Evolutionary conservation across 768 basidiomycete species (phyloP).

Genomic region (Collybia sordida): DNA sequence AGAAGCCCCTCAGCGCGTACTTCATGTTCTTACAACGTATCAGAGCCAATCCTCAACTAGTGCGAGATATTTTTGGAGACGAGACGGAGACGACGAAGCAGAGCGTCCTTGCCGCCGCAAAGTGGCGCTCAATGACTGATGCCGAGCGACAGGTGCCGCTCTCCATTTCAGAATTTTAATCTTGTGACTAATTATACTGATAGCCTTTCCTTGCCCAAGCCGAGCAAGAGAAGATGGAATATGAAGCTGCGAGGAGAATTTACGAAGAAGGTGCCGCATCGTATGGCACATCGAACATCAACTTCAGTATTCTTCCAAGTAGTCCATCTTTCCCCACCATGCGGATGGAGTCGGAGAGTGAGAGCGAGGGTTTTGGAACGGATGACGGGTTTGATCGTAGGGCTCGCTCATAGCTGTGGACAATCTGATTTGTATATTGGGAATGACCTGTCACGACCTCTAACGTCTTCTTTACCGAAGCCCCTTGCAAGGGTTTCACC

Average conservation of each 20-base stretch:
- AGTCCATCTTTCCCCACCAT: conserved; percentile 64
- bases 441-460: conserved; percentile 16
- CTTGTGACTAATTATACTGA: conserved; percentile 9
- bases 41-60: conserved; percentile 73
- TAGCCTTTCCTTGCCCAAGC: conserved; percentile 93
- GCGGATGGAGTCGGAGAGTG: conserved; percentile 65
- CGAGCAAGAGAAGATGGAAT: conserved; percentile 93
- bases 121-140: conserved; percentile 92
- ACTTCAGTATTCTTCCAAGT: conserved; percentile 77
- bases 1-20: conserved; percentile 92
- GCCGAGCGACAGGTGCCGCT: conserved; percentile 81
- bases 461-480: conserved; percentile 32
- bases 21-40: conserved; percentile 95
- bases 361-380: conserved; percentile 62
- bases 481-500: conserved; percentile 10
- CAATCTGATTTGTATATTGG: conserved; percentile 6
- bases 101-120: conserved; percentile 88
- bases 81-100: conserved; percentile 95
- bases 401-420: conserved; percentile 27
- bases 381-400: conserved; percentile 45
- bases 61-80: conserved; percentile 79
- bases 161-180: conserved; percentile 1
- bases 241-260: conserved; percentile 79
- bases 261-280: conserved; percentile 83
- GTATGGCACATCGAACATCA: conserved; percentile 71